A percentile compares a stretch with the other conserved stretches of the same genome.
phyloP scores from a whole-genome alignment of 2,329 filamentous ascomycete genomes.

The Achaetomium macrosporum region DNA sequence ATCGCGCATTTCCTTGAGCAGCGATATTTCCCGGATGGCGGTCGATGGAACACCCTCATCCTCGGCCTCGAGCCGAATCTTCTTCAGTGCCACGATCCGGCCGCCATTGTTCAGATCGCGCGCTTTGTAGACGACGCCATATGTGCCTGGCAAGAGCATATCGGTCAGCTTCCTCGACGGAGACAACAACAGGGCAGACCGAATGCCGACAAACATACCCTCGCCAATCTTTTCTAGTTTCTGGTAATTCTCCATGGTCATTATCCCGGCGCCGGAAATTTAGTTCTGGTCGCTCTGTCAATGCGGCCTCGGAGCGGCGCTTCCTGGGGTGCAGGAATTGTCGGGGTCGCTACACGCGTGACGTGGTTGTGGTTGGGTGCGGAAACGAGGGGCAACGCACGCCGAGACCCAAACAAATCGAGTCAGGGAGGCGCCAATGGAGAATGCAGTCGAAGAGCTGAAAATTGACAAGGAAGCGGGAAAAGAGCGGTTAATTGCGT shows the following conservation, averaged over 20 bases:
- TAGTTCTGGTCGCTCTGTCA: neutral
- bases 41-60: constrained; percentile 87
- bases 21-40: constrained; percentile 84
- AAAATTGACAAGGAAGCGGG: constrained; percentile 7
- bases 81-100: constrained; percentile 84
- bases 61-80: constrained; percentile 86
- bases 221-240: constrained; percentile 91
- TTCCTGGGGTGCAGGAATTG: neutral
- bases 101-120: constrained; percentile 70
- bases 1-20: constrained; percentile 88
- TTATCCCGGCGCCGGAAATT: neutral
- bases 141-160: constrained; percentile 57
- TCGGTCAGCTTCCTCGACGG: neutral
- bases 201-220: constrained; percentile 48
- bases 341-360: neutral
- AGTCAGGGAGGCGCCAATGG: neutral
- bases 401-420: constrained; percentile 13
- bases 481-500: constrained; percentile 12
- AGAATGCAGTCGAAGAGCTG: neutral
- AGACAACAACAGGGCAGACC: neutral
- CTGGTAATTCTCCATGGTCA: constrained; percentile 79
- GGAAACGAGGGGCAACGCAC: constrained; percentile 16
- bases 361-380: neutral
- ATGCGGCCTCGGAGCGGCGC: neutral
- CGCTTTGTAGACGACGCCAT: constrained; percentile 89